phyloP scores from a whole-genome alignment of 176 grass and related monocot genomes.

The Avena atlantica region DNA sequence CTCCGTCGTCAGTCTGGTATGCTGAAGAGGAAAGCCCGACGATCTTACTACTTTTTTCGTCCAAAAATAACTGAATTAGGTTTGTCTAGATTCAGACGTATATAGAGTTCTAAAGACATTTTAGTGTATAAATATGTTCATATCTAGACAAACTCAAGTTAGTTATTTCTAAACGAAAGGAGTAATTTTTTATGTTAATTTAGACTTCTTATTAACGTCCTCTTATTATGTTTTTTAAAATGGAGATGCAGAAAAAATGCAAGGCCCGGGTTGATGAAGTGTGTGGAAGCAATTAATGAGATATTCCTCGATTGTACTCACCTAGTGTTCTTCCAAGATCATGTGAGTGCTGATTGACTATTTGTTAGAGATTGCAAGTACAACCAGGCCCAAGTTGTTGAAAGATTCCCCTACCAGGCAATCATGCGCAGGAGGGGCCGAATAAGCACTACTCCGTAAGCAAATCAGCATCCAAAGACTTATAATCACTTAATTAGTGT shows the following conservation, averaged over 20 bases:
- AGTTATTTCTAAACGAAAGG: no score
- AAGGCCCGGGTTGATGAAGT: not conserved
- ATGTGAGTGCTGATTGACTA: constrained; percentile 35
- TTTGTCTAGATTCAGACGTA: no score
- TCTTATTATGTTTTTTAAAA: not conserved
- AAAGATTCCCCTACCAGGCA: constrained; percentile 46
- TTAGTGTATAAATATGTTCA: no score
- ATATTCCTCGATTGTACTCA: constrained; percentile 32
- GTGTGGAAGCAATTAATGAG: constrained; percentile 18
- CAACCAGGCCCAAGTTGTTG: constrained; percentile 37
- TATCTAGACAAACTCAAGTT: no score
- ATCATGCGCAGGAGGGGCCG: constrained; percentile 47
- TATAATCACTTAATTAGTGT: constrained; percentile 33
- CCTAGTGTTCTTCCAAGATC: constrained; percentile 13
- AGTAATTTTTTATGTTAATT: no score
- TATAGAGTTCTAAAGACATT: no score
- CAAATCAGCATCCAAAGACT: constrained; percentile 23
- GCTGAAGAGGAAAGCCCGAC: no score
- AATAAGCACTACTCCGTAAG: constrained; percentile 14
- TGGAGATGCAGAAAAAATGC: constrained; percentile 18
- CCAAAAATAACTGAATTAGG: no score
- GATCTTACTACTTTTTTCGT: no score
- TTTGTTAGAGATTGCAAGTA: constrained; percentile 15
- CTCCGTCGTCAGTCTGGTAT: no score
- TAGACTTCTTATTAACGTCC: no score